Base-by-base conservation (phyloP, 129 eudicot genomes). In the Pittosporum tobira region DNA sequence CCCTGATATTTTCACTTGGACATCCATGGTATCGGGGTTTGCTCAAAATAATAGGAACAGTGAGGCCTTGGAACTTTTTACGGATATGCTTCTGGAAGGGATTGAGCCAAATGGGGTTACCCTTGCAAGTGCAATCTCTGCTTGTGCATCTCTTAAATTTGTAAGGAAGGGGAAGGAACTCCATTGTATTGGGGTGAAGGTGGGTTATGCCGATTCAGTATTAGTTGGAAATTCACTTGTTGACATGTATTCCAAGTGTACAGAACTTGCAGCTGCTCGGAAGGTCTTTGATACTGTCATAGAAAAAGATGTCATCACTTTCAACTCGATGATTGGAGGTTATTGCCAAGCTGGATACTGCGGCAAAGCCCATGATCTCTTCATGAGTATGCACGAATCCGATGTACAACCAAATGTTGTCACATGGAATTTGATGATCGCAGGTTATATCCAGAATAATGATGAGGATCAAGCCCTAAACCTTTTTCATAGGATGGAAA, bases 311-410 rank as follows among this genome's bases (percentile, higher is more conserved):
- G 62, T 79, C 8, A 70, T 71, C 67, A 76, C 85, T 2, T 88
- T 87, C 85, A 88, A 84, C 58, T 84, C 94, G 24, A 81, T 88
- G 88, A 81, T 88, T 28, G 77, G 78, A 29, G 96, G 94, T n/a
- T 81, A 88, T 42, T 72, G 77, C 70, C 91, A 81, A 64, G 88
- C 71, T 64, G 85, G 94, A 16, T 72, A 56, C 62, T 81, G 69
- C 59, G 85, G 90, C n/a, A 60, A 72, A 66, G 90, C 90, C 15
- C 62, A 83, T 64, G 75, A 75, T 38, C 75, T 75, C 49, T 79
- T 83, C 60, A 61, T 58, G 38, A 52, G 46, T 40, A 78, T 83
- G 90, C 80, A 66, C 49, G 69, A 67, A 28, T 72, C 75, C 11
- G 73, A 29, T 54, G 45, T 75, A 22, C 31, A 15, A 29, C 90